Conservation (phyloP, 2,329 filamentous ascomycete genomes). For the Xylariaceae sp. region DNA sequence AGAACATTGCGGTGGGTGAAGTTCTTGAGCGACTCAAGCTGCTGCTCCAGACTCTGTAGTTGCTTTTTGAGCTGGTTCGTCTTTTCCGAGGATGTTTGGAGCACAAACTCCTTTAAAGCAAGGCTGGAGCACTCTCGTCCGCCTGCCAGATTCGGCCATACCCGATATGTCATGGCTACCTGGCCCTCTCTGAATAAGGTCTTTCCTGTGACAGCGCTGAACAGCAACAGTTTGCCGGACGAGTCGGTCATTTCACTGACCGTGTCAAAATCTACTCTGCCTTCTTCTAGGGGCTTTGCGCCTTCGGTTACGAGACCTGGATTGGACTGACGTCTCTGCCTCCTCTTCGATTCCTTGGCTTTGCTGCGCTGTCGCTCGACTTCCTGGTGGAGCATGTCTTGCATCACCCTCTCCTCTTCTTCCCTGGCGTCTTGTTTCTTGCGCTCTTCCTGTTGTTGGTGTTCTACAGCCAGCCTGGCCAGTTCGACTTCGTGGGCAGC, state of each 20-base stretch:
- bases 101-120: conserved; percentile 62
- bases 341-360: conserved; percentile 56
- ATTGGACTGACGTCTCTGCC: conserved; percentile 42
- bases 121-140: conserved; percentile 54
- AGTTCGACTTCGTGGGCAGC: conserved; percentile 72
- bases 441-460: conserved; percentile 44
- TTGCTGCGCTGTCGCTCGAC: conserved; percentile 59
- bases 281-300: conserved; percentile 23
- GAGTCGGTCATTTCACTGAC: conserved; percentile 55
- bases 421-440: conserved; percentile 48
- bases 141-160: conserved; percentile 57
- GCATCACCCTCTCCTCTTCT: conserved; percentile 64
- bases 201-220: conserved; percentile 65
- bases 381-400: conserved; percentile 66
- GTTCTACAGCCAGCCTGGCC: conserved; percentile 50
- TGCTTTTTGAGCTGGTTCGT: conserved; percentile 62
- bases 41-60: conserved; percentile 67
- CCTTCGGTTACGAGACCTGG: conserved; percentile 29
- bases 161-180: conserved; percentile 62
- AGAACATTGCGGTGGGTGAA: conserved; percentile 71
- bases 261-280: conserved; percentile 56
- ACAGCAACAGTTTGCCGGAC: conserved; percentile 56
- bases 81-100: conserved; percentile 52
- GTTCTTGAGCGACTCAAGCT: conserved; percentile 67
- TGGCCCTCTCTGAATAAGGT: conserved; percentile 57